phyloP scores from a whole-genome alignment of 352 stramenopile genomes.

The Pythium rishiriense region DNA sequence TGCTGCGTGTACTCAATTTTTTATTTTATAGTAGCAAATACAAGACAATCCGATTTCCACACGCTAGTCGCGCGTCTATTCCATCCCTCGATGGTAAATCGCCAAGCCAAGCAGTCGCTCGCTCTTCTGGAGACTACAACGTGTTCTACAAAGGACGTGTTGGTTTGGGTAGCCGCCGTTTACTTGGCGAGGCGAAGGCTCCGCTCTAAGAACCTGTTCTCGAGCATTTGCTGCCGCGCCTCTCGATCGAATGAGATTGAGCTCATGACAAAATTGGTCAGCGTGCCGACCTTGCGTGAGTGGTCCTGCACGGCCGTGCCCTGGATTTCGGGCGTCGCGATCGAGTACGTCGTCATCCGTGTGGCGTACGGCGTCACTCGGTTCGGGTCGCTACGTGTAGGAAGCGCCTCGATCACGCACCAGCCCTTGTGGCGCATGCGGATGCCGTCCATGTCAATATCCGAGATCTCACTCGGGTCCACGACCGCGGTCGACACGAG shows the following conservation, averaged over 20 bases:
- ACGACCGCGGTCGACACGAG: slow-evolving; percentile 1
- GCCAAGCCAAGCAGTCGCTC: too few species aligned
- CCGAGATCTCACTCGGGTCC: slow-evolving; percentile 6
- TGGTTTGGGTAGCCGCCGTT: neutral
- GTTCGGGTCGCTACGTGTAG: neutral
- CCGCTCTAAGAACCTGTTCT: slow-evolving; percentile 13
- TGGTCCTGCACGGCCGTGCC: neutral
- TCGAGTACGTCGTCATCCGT: neutral
- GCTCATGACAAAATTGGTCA: slow-evolving; percentile 23
- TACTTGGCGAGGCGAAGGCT: neutral
- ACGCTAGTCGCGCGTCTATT: too few species aligned
- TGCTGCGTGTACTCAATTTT: too few species aligned
- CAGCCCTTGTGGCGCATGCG: slow-evolving; percentile 15
- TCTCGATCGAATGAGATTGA: slow-evolving; percentile 7
- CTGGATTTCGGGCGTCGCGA: neutral
- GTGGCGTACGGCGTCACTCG: neutral
- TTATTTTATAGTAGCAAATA: too few species aligned
- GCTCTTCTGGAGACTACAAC: neutral
- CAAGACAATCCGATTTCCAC: too few species aligned
- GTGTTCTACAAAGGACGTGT: too few species aligned
- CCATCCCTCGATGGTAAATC: too few species aligned
- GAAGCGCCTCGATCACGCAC: neutral
- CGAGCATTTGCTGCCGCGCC: slow-evolving; percentile 6
- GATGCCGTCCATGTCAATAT: slow-evolving; percentile 16
- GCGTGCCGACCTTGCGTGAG: slow-evolving; percentile 5